These are phyloP conservation scores for Recurvomyces mirabilis DNA, from an alignment of 495 filamentous ascomycete genomes.

Conservation along the genomic window DNA sequence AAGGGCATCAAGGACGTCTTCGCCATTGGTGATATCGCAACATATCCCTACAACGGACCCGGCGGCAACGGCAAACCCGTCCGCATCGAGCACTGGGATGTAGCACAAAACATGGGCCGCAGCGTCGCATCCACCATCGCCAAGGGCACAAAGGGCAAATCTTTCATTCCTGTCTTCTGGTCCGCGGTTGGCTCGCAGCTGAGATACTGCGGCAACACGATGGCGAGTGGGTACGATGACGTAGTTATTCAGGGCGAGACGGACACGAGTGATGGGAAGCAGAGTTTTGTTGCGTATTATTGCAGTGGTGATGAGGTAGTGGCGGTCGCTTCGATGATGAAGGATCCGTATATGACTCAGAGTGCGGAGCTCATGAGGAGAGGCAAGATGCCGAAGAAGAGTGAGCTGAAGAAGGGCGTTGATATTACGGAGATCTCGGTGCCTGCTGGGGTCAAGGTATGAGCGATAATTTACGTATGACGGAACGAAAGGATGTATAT, in stretches of 20 bases:
- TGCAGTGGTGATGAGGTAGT: constrained; percentile 78
- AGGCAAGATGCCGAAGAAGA: constrained; percentile 71
- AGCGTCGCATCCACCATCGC: constrained; percentile 63
- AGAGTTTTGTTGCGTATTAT: constrained; percentile 83
- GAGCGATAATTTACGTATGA: constrained; percentile 12
- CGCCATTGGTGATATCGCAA: constrained; percentile 92
- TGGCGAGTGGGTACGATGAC: constrained; percentile 65
- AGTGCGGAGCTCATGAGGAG: constrained; percentile 75
- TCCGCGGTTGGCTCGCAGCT: constrained; percentile 80
- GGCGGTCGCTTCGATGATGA: constrained; percentile 75
- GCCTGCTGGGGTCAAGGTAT: constrained; percentile 42
- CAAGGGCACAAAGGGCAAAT: constrained; percentile 46
- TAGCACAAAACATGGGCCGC: constrained; percentile 85
- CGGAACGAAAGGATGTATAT: no score
- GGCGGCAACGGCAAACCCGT: constrained; percentile 57
- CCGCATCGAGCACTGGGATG: constrained; percentile 95
- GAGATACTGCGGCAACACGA: constrained; percentile 80
- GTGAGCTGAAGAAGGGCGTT: constrained; percentile 57
- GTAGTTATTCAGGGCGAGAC: constrained; percentile 64
- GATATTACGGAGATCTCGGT: constrained; percentile 57
- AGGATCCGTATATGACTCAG: constrained; percentile 79
- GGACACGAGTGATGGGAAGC: constrained; percentile 42
- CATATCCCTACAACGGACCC: constrained; percentile 85
- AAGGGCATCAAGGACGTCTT: constrained; percentile 66
- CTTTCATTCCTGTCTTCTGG: constrained; percentile 94